phyloP scores from a whole-genome alignment of 2,329 filamentous ascomycete genomes.

The Dactylella cylindrospora region DNA sequence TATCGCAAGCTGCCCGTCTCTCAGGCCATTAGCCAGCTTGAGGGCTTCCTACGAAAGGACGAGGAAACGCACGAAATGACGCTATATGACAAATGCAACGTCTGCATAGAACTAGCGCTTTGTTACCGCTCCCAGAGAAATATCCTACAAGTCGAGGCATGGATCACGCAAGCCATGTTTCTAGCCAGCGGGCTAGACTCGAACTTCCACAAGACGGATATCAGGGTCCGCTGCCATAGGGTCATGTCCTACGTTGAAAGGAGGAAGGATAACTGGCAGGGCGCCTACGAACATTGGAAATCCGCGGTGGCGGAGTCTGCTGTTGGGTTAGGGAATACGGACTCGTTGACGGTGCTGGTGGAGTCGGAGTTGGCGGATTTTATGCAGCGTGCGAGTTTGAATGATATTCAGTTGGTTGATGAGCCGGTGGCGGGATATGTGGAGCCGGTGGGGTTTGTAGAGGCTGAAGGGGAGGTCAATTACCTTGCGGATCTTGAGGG shows the following conservation, averaged over 20 bases:
- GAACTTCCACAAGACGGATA: constrained; percentile 16
- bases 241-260: constrained; percentile 33
- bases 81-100: constrained; percentile 29
- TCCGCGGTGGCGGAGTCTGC: constrained; percentile 17
- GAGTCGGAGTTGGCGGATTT: constrained; percentile 24
- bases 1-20: constrained; percentile 28
- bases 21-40: constrained; percentile 18
- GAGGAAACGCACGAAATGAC: constrained; percentile 10
- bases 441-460: background rate
- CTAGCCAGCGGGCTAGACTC: constrained; percentile 3
- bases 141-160: constrained; percentile 11
- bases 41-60: background rate
- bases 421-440: background rate
- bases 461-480: background rate
- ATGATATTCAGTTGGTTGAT: constrained; percentile 12
- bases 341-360: constrained; percentile 25
- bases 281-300: constrained; percentile 22
- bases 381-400: constrained; percentile 18
- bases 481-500: too few relatives aligned
- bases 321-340: constrained; percentile 15
- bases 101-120: constrained; percentile 27
- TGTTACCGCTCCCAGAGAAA: constrained; percentile 26
- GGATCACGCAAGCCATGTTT: constrained; percentile 16
- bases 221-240: constrained; percentile 23
- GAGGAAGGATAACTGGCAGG: constrained; percentile 29